Conservation (phyloP, 371 early-diverging fungal species). For the Mucor velutinosus region DNA sequence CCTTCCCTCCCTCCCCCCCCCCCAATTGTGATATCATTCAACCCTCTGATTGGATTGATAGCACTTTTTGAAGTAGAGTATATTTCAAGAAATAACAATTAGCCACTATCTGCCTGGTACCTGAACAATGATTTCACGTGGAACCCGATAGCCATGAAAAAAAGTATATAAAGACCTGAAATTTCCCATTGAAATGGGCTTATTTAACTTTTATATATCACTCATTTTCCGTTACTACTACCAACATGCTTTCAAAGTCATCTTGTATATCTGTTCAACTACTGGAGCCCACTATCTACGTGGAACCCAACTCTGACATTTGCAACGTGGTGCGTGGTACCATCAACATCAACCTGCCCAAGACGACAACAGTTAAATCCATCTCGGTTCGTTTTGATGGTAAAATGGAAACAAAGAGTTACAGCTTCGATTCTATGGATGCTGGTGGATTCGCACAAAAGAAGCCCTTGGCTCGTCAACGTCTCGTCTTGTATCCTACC, state of each 20-base stretch:
- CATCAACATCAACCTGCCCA: conserved; percentile 11
- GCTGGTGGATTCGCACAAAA: neutral
- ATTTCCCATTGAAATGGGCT: neutral
- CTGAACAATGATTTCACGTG: neutral
- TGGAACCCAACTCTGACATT: conserved; percentile 5
- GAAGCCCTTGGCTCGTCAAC: conserved; percentile 12
- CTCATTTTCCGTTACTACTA: neutral
- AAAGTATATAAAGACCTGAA: neutral
- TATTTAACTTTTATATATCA: neutral
- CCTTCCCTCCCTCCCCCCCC: neutral
- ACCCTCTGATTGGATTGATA: neutral
- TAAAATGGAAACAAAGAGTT: conserved; percentile 15
- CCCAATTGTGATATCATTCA: neutral
- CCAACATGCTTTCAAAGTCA: conserved; percentile 20
- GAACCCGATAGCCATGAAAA: neutral
- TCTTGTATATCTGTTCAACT: conserved; percentile 13
- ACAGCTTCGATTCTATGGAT: conserved; percentile 8
- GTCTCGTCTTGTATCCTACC: conserved; percentile 11
- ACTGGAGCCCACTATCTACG: conserved; percentile 18
- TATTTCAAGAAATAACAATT: neutral
- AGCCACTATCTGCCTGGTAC: neutral
- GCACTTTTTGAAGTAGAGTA: neutral
- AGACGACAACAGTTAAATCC: conserved; percentile 10
- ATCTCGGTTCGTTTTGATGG: conserved; percentile 19
- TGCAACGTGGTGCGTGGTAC: conserved; percentile 18